Evolutionary conservation across 228 moss, liverwort and hornwort species (phyloP), one percentile per base, ranked within the genome.

Genomic region (Sphagnum magellanicum): DNA sequence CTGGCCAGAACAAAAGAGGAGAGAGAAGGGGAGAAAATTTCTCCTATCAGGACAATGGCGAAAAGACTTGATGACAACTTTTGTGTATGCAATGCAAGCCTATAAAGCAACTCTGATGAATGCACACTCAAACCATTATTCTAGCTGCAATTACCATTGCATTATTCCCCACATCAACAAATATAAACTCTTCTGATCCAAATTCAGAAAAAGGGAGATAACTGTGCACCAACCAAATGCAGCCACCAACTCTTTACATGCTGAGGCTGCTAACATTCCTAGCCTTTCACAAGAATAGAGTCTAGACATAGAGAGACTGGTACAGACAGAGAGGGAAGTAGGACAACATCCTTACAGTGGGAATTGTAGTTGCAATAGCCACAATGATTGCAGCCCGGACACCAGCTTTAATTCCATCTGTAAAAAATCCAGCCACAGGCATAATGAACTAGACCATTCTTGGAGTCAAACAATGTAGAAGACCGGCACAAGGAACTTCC

Each of bases 361-460:
- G 88, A 76, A 90, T 72, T 4, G 91, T 79, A 72, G 57, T 74
- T 59, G 70, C 79, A 67, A 86, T 66, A 67, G 65, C 73, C 58
- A 91, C 97, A 76, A 87, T 73, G 48, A 66, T 67, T 66, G 76
- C 97, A 72, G 90, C 89, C 81, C 84, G 86, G 4, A 89, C 48
- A 60, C 93, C 97, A 32, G 90, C 93, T 74, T 70, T 87, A 68
- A 93, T 87, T 52, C 97, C 97, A 81, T 78, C 97, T 93, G 81
- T 72, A 80, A 72, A 72, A 66, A 58, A 60, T 50, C 6, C 61
- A 74, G 49, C 53, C 32, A 32, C 32, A 32, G 32, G 32, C 1
- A 32, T 32, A 32, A 32, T 32, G 32, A 32, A 32, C 32, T 32
- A 32, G 1, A 32, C 32, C 32, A 32, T 32, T 32, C 32, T 32